Evolutionary conservation across 345 rosid genomes (phyloP).

Genomic region (Boechera stricta): DNA sequence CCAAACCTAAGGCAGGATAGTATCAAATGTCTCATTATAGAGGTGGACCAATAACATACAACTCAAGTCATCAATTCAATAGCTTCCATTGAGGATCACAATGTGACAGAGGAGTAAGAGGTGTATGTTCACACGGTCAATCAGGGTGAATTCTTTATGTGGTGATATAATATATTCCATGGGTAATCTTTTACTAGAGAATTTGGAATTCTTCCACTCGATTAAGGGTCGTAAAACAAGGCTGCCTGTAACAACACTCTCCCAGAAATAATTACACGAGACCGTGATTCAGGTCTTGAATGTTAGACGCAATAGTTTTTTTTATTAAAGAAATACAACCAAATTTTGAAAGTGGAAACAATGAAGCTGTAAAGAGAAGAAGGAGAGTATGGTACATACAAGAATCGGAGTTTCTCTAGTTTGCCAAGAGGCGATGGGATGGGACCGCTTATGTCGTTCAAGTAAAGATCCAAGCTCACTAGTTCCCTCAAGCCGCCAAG

Average conservation of each 20-base stretch:
- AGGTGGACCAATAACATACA: background rate
- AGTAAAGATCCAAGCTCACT: conserved; percentile 90
- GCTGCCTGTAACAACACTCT: background rate
- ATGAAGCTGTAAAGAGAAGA: background rate
- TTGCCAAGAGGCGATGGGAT: conserved; percentile 65
- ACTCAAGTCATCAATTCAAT: background rate
- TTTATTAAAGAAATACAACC: conserved; percentile 7
- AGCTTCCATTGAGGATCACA: background rate
- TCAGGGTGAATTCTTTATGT: background rate
- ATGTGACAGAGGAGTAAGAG: background rate
- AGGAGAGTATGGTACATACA: conserved; percentile 52
- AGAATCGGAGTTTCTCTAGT: conserved; percentile 63
- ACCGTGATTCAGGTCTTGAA: background rate
- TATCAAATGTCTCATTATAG: background rate
- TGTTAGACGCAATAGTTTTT: background rate
- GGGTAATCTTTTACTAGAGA: background rate
- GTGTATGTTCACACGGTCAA: background rate
- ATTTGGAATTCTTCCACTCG: background rate
- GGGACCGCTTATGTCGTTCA: conserved; percentile 55
- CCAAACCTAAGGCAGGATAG: background rate
- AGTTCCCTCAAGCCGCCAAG: conserved; percentile 68
- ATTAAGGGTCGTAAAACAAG: background rate
- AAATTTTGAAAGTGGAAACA: background rate
- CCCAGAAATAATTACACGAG: background rate
- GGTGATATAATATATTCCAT: background rate